Evolutionary conservation across 192 early-diverging fungal species (phyloP).

Genomic region (Dimargaris verticillata): DNA sequence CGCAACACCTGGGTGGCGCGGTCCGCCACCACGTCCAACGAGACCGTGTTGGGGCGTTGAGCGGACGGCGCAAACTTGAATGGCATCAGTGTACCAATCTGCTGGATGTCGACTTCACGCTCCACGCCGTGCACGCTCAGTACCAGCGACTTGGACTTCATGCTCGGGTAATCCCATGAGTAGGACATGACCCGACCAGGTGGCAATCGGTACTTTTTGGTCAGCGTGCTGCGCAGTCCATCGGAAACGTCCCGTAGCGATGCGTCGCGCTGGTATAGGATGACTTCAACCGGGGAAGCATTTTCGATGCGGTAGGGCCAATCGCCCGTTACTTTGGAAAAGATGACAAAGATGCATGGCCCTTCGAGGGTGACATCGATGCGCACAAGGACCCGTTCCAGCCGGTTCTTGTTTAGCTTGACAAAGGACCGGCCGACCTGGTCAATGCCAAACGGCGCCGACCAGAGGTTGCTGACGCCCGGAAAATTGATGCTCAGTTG

Average conservation of each 20-base stretch:
- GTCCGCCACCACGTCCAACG: slow-evolving; percentile 58
- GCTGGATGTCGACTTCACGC: slow-evolving; percentile 66
- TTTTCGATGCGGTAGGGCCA: slow-evolving; percentile 91
- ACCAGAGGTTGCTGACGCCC: slow-evolving; percentile 56
- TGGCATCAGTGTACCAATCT: slow-evolving; percentile 77
- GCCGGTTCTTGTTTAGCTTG: slow-evolving; percentile 47
- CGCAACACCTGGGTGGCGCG: slow-evolving; percentile 50
- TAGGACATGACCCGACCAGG: slow-evolving; percentile 46
- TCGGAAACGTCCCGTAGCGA: slow-evolving; percentile 13
- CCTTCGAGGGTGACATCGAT: slow-evolving; percentile 70
- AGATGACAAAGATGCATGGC: slow-evolving; percentile 78
- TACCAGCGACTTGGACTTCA: slow-evolving; percentile 52
- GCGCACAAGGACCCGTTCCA: slow-evolving; percentile 51
- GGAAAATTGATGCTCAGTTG: slow-evolving; percentile 50
- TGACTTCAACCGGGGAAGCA: slow-evolving; percentile 45
- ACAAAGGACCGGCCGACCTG: slow-evolving; percentile 74
- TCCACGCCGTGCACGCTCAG: slow-evolving; percentile 57
- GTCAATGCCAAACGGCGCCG: slow-evolving; percentile 69
- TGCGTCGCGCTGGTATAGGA: slow-evolving; percentile 51
- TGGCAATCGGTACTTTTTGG: slow-evolving; percentile 17
- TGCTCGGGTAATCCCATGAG: slow-evolving; percentile 81
- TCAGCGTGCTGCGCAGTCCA: slow-evolving; percentile 4
- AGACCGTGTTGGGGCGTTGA: slow-evolving; percentile 24
- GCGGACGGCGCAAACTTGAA: slow-evolving; percentile 49
- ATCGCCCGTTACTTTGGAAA: slow-evolving; percentile 50